Base-by-base conservation (phyloP, 164 flowering plant genomes). In the Platanus orientalis region DNA sequence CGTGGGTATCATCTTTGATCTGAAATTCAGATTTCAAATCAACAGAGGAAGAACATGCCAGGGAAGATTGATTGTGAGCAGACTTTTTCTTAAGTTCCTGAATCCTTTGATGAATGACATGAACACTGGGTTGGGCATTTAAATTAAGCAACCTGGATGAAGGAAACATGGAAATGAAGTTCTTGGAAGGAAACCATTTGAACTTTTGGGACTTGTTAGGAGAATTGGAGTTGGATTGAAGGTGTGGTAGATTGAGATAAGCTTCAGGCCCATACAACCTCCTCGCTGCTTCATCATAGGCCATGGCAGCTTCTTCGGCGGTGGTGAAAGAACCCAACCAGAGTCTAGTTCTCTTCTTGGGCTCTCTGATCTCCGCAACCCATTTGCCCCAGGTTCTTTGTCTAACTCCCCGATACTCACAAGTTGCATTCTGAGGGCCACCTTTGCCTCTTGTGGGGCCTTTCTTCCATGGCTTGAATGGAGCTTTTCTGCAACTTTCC, bases 361-460 rank as follows among this genome's bases (percentile, higher is more conserved):
- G 99, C 66, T 94, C 99, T 63, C 99, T 79, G 53, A 94, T 94
- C 64, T 94, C 98, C 0, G 98, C 98, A 29, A 94, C 98, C 98
- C 98, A 94, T 77, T 94, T 94, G 19, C 98, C 98, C 98, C 98
- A 94, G 0, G 98, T 94, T 39, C 98, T 72, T 69, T 94, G 98
- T 25, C 98, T 65, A 27, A 94, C 98, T 5, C 98, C 98, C 7
- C 97, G 78, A 53, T 91, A 94, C 60, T 87, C 87, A 44, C 98
- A 94, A 0, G 86, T 69, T 4, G 97, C 86, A 54, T 94, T 94
- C 65, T 86, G 93, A 14, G 98, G 98, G 1, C 98, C 98, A 12
- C 98, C 98, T 78, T 94, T 94, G 65, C 98, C 97, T 75, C 98
- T 79, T 0, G 96, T 76, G 0, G 97, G 97, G 19, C 97, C 98